A percentile compares a stretch with the other conserved stretches of the same genome.
These are phyloP conservation scores for Ophiocordyceps robertsii DNA, from an alignment of 2,329 filamentous ascomycete species.

Conservation along the genomic window DNA sequence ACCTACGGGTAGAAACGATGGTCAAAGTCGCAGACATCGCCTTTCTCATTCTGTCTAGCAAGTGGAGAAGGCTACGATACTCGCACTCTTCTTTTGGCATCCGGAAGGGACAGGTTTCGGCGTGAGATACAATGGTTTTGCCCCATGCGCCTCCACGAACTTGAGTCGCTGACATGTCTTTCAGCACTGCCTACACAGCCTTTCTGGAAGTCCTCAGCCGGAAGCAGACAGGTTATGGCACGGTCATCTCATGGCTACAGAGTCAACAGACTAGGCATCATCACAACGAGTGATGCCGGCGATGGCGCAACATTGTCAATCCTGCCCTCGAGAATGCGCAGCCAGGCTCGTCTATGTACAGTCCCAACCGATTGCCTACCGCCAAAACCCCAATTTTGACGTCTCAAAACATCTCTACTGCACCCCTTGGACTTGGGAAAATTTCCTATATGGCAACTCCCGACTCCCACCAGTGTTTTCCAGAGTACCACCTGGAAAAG, in stretches of 20 bases:
- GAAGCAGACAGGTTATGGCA: constrained; percentile 57
- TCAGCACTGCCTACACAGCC: constrained; percentile 54
- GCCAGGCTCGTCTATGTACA: too few species aligned
- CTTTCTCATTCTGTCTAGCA: constrained; percentile 48
- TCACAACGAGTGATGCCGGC: not conserved
- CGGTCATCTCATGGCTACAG: constrained; percentile 56
- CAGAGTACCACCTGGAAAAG: constrained; percentile 41
- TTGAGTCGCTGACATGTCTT: not conserved
- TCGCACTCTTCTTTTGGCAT: constrained; percentile 45
- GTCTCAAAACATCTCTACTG: not conserved
- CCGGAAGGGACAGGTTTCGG: constrained; percentile 43
- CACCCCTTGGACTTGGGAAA: not conserved
- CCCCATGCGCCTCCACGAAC: not conserved
- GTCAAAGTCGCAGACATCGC: constrained; percentile 51
- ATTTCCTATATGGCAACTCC: constrained; percentile 16
- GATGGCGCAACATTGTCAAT: not conserved
- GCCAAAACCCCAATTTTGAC: too few species aligned
- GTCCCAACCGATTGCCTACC: too few species aligned
- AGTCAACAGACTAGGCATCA: constrained; percentile 21
- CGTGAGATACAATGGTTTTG: constrained; percentile 32
- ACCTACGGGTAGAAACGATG: constrained; percentile 41
- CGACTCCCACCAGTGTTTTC: constrained; percentile 47
- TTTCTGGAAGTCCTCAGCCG: constrained; percentile 54
- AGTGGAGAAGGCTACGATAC: constrained; percentile 27
- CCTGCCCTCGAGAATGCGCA: too few species aligned